These are phyloP conservation scores for Lipomyces japonicus DNA, from an alignment of 805 yeast genomes.

Conservation along the genomic window DNA sequence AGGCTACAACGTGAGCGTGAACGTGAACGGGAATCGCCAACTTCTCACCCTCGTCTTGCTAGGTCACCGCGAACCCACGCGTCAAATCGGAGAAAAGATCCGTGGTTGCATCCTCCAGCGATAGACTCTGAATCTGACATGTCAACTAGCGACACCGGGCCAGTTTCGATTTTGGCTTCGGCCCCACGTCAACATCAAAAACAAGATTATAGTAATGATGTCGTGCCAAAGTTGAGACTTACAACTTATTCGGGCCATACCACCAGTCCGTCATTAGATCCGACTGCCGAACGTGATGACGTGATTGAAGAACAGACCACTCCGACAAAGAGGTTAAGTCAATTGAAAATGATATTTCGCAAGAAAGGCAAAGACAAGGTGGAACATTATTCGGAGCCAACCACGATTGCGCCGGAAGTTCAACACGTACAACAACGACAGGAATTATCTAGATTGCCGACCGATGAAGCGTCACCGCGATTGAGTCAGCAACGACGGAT, in stretches of 20 bases:
- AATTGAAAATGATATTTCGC: conserved; percentile 7
- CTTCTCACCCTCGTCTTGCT: neutral
- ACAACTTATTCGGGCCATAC: conserved; percentile 25
- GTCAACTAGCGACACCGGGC: neutral
- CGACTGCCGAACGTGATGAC: neutral
- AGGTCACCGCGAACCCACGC: neutral
- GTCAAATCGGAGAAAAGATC: neutral
- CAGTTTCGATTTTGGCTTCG: neutral
- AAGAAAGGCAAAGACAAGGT: conserved; percentile 5
- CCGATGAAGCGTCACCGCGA: neutral
- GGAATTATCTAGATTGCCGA: too few relatives aligned
- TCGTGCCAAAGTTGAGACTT: conserved; percentile 10
- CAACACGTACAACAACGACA: neutral
- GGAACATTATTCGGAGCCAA: neutral
- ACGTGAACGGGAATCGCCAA: conserved; percentile 1
- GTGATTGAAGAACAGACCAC: neutral
- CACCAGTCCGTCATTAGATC: conserved; percentile 18
- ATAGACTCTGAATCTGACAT: conserved; percentile 4
- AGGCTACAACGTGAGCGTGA: conserved; percentile 12
- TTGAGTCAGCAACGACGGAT: neutral
- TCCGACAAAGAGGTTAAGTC: conserved; percentile 2
- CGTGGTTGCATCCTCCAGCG: conserved; percentile 10
- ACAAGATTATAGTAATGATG: neutral
- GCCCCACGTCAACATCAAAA: neutral
- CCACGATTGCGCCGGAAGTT: neutral